Conservation (phyloP, 2,329 filamentous ascomycete genomes). For the Aotearoamyces nothofagi region DNA sequence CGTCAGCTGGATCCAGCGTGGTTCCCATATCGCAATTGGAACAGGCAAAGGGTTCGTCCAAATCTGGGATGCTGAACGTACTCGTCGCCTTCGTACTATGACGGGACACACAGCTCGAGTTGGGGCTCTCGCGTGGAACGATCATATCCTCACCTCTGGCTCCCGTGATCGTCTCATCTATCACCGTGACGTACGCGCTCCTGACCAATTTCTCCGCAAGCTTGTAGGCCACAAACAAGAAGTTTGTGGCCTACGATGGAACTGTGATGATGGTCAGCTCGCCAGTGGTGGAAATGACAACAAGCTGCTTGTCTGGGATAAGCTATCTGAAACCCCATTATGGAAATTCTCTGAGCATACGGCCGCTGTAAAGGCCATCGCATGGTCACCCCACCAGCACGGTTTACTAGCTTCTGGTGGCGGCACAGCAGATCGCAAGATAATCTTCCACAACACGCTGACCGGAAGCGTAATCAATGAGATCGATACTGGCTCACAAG, state of each 20-base stretch:
- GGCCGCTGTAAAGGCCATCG: slow-evolving; percentile 92
- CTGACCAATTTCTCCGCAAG: slow-evolving; percentile 78
- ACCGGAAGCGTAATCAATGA: slow-evolving; percentile 72
- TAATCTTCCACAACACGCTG: slow-evolving; percentile 95
- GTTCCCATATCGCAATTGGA: slow-evolving; percentile 88
- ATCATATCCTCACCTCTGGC: slow-evolving; percentile 90
- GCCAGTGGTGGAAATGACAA: slow-evolving; percentile 97
- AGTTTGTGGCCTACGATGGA: slow-evolving; percentile 94
- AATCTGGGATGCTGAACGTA: slow-evolving; percentile 90
- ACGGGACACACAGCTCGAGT: slow-evolving; percentile 89
- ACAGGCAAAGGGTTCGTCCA: slow-evolving; percentile 90
- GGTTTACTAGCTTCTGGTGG: slow-evolving; percentile 90
- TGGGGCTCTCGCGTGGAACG: slow-evolving; percentile 92
- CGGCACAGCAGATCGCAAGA: slow-evolving; percentile 86
- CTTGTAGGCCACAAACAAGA: slow-evolving; percentile 95
- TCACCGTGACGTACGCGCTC: slow-evolving; percentile 85
- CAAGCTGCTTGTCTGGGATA: slow-evolving; percentile 98
- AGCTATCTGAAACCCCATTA: slow-evolving; percentile 77
- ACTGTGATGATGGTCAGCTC: slow-evolving; percentile 86
- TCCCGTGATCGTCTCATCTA: slow-evolving; percentile 89
- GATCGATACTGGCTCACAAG: slow-evolving; percentile 91
- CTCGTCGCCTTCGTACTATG: slow-evolving; percentile 82
- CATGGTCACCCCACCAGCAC: slow-evolving; percentile 93
- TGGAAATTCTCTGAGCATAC: slow-evolving; percentile 93
- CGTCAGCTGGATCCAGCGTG: slow-evolving; percentile 96